Base-by-base conservation (phyloP, 371 early-diverging fungal genomes). In the Catenaria anguillulae region DNA sequence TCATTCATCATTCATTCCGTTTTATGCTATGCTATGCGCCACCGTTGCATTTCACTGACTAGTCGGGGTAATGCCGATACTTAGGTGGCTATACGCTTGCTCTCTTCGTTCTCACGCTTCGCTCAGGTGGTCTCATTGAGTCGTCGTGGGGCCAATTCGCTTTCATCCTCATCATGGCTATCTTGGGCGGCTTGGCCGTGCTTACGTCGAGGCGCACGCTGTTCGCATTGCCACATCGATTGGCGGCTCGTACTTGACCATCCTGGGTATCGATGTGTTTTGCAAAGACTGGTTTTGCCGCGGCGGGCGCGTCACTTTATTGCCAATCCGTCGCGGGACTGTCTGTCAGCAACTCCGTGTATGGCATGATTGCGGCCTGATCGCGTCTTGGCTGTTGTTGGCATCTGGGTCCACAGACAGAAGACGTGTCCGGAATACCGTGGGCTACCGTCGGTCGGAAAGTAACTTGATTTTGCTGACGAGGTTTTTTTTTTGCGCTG, bases 221-320 rank as follows among this genome's bases (percentile, higher is more conserved):
- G 76, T 84, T 55, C 82, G 82, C 23, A 36, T 84, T 17, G 77
- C 77, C 34, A 77, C 90, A 0, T 69, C 84, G 2, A 65, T 87
- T 24, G 73, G 78, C 48, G 90, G 90, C 5, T 72, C 88, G 2
- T 88, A 82, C 66, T 69, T 79, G 23, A 65, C 86, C 56, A 77
- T 87, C 60, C 70, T 84, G 42, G 90, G 88, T 23, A 66, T 89
- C 36, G 90, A 90, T 69, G 73, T 83, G 58, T 90, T 81, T 68
- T 79, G 75, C 15, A 77, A 80, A 80, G 42, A 85, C 87, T 0
- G 90, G 89, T 0, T 87, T 89, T 69, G 64, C 56, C 2, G 50
- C 61, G 1, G 64, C 71, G n/a, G 66, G n/a, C 67, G 0, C 37
- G 66, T 6, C 35, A 35, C 5, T 72, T 79, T 55, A 50, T 71